Conservation (phyloP, 352 stramenopile species). For the Aphanomyces euteiches region DNA sequence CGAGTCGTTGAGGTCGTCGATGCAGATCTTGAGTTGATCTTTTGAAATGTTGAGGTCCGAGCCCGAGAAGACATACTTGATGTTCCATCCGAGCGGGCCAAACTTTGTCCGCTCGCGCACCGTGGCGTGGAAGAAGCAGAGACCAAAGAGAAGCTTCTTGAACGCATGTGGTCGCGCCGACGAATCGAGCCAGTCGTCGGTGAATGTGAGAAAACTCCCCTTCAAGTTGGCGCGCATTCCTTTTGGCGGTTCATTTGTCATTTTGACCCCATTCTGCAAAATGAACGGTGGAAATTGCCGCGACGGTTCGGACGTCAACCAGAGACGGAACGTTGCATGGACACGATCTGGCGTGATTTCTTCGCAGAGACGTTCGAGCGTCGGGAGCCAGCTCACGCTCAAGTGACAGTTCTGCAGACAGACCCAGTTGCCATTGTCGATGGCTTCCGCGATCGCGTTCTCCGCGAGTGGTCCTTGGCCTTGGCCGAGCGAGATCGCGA, state of each 20-base stretch:
- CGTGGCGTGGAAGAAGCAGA: slow-evolving; percentile 92
- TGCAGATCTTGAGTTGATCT: slow-evolving; percentile 78
- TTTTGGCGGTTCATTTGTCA: slow-evolving; percentile 94
- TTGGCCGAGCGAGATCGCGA: slow-evolving; percentile 92
- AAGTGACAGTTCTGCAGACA: slow-evolving; percentile 96
- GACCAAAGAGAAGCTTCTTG: slow-evolving; percentile 79
- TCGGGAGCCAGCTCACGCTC: slow-evolving; percentile 92
- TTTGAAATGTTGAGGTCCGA: slow-evolving; percentile 83
- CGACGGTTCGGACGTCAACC: slow-evolving; percentile 93
- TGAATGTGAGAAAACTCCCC: slow-evolving; percentile 84
- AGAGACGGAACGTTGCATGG: slow-evolving; percentile 90
- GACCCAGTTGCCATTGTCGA: slow-evolving; percentile 92
- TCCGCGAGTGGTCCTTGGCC: slow-evolving; percentile 90
- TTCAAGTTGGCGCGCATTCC: slow-evolving; percentile 93
- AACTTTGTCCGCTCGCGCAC: slow-evolving; percentile 85
- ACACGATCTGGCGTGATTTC: slow-evolving; percentile 90
- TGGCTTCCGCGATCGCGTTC: slow-evolving; percentile 89
- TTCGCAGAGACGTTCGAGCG: slow-evolving; percentile 91
- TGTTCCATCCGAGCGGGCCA: slow-evolving; percentile 82
- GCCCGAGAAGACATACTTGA: slow-evolving; percentile 85
- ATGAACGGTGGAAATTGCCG: slow-evolving; percentile 91
- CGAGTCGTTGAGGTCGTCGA: slow-evolving; percentile 57
- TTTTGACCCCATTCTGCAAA: slow-evolving; percentile 92
- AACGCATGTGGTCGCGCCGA: slow-evolving; percentile 60
- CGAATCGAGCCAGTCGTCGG: slow-evolving; percentile 66